Evolutionary conservation across 192 early-diverging fungal genomes (phyloP).

Genomic region (Rhizophagus clarus): DNA sequence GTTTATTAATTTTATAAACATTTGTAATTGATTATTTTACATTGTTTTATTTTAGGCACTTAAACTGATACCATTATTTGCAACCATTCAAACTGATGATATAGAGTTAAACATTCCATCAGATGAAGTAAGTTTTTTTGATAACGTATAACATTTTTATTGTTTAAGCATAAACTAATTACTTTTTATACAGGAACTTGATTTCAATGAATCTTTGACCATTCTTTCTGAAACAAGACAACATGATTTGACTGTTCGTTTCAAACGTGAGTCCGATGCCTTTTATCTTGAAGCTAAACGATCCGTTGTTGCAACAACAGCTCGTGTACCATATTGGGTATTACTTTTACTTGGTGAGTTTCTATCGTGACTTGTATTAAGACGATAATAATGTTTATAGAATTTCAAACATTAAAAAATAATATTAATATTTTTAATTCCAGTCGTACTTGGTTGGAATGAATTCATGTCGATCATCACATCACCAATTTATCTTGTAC

Average conservation of each 20-base stretch:
- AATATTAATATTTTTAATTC: too few relatives aligned
- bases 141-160: not conserved
- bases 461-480: conserved; percentile 85
- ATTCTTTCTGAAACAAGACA: conserved; percentile 63
- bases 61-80: conserved; percentile 67
- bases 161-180: not conserved
- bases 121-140: conserved; percentile 35
- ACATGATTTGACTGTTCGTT: conserved; percentile 75
- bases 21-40: not conserved
- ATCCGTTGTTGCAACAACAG: conserved; percentile 84
- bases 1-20: too few relatives aligned
- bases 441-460: conserved; percentile 93
- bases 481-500: conserved; percentile 84
- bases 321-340: conserved; percentile 87
- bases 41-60: conserved; percentile 45
- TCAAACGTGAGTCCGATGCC: conserved; percentile 87
- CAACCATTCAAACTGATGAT: conserved; percentile 66
- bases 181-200: conserved; percentile 50
- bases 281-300: conserved; percentile 97
- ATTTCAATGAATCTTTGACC: conserved; percentile 60
- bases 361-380: too few relatives aligned
- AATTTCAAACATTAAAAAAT: too few relatives aligned
- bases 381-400: too few relatives aligned
- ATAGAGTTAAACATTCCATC: conserved; percentile 41
- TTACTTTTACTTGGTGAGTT: conserved; percentile 52